Conservation (phyloP, 2,329 filamentous ascomycete genomes). For the Colletotrichum tropicicola region DNA sequence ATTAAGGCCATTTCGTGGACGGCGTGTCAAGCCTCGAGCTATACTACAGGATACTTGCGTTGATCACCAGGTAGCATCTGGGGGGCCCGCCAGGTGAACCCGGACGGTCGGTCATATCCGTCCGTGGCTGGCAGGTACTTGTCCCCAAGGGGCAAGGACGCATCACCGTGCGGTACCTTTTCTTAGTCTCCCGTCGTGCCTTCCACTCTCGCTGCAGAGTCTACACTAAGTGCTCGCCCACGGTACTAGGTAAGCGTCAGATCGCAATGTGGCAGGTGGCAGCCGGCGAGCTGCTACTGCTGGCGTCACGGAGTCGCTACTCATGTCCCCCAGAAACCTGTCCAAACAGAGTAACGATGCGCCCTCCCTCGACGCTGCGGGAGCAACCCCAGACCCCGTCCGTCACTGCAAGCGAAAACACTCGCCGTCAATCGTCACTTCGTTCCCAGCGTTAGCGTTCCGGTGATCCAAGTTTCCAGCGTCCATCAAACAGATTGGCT, state of each 20-base stretch:
- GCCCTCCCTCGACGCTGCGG: background rate
- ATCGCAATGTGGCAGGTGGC: constrained; percentile 15
- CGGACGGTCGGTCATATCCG: constrained; percentile 20
- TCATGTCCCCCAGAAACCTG: constrained; percentile 12
- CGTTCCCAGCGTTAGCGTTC: constrained; percentile 2
- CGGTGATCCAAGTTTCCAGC: constrained; percentile 12
- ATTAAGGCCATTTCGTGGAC: background rate
- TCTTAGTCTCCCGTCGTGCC: background rate
- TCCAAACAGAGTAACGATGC: background rate
- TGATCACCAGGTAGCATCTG: constrained; percentile 3
- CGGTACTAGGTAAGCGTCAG: background rate
- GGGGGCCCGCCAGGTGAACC: constrained; percentile 17
- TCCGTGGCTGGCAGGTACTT: background rate
- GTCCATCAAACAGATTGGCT: constrained; percentile 11
- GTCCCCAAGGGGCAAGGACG: background rate
- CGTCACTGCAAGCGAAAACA: constrained; percentile 11
- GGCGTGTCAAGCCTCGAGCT: background rate
- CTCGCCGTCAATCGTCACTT: constrained; percentile 12
- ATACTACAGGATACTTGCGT: constrained; percentile 4
- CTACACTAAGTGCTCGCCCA: background rate
- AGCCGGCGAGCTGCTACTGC: constrained; percentile 4
- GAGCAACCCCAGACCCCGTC: background rate
- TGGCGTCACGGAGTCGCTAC: constrained; percentile 3
- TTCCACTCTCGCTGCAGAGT: background rate
- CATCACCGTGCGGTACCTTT: background rate